phyloP scores from a whole-genome alignment of 1,284 basidiomycete genomes.

The Rhodotorula sp. region DNA sequence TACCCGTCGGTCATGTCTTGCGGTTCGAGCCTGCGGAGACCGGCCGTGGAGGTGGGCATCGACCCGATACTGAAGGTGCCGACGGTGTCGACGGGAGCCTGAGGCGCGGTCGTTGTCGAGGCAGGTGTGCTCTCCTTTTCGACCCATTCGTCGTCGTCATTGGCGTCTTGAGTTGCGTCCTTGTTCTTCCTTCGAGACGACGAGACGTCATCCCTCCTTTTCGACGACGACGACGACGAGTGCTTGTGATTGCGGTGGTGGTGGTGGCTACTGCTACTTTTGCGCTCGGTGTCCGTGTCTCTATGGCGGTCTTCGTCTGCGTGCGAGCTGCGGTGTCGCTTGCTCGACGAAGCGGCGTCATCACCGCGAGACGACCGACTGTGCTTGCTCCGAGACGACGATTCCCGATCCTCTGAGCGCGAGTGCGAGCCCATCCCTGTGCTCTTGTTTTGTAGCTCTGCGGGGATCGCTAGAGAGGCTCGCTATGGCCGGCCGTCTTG shows the following conservation, averaged over 20 bases:
- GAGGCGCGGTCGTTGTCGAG: too few relatives aligned
- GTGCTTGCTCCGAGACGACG: conserved; percentile 3
- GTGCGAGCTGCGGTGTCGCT: conserved; percentile 2
- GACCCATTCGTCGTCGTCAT: conserved; percentile 43
- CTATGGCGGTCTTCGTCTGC: neutral
- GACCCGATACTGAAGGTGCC: conserved; percentile 37
- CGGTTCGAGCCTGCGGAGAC: conserved; percentile 4
- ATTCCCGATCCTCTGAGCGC: conserved; percentile 11
- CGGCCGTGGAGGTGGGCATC: conserved; percentile 4
- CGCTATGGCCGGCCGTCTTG: too few relatives aligned
- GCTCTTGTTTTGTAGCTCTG: too few relatives aligned
- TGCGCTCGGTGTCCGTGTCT: neutral
- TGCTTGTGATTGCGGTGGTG: neutral
- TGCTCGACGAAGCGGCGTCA: neutral
- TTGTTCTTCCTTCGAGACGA: neutral
- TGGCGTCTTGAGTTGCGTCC: neutral
- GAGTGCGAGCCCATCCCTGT: conserved; percentile 16
- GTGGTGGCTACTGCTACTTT: neutral
- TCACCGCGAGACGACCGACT: conserved; percentile 8
- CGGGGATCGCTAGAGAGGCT: too few relatives aligned
- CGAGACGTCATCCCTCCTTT: neutral
- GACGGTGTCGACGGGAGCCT: conserved; percentile 33
- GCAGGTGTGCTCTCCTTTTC: conserved; percentile 24
- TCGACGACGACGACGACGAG: conserved; percentile 2
- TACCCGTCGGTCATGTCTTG: conserved; percentile 64